Evolutionary conservation across 1,284 basidiomycete species (phyloP).

Genomic region (Marasmius fiardii): DNA sequence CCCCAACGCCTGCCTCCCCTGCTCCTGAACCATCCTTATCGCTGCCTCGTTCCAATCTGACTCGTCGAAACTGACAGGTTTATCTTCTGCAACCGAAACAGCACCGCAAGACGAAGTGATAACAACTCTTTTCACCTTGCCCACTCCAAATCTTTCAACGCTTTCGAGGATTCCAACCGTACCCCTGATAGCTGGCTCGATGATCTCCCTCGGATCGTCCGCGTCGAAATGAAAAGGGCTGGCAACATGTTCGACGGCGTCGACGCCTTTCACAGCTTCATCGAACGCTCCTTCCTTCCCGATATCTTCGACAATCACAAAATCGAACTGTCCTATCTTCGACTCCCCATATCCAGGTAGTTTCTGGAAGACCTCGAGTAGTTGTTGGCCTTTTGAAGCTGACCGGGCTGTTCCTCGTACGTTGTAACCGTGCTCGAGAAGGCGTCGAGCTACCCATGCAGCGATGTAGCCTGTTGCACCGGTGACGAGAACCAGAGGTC

Average conservation of each 20-base stretch:
- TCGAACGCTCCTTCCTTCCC: conserved; percentile 60
- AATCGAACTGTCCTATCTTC: no score
- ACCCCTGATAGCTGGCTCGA: conserved; percentile 39
- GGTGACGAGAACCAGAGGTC: no score
- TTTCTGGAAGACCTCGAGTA: no score
- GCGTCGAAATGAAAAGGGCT: conserved; percentile 40
- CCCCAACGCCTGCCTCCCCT: conserved; percentile 35
- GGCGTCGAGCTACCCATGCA: no score
- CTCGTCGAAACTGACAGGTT: conserved; percentile 35
- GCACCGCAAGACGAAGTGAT: conserved; percentile 62
- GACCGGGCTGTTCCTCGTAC: no score
- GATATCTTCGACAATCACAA: conserved; percentile 17
- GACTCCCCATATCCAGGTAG: no score
- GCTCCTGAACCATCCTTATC: no score
- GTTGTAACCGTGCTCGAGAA: no score
- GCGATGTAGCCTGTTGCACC: no score
- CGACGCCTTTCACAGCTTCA: conserved; percentile 64
- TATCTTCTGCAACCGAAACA: conserved; percentile 32
- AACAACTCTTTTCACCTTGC: conserved; percentile 56
- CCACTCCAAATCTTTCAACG: conserved; percentile 27
- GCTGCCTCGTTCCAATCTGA: conserved; percentile 58
- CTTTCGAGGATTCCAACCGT: conserved; percentile 38
- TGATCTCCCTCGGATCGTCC: conserved; percentile 34
- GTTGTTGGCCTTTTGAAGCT: no score
- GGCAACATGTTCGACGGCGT: conserved; percentile 58